Evolutionary conservation across 176 grass and related monocot species (phyloP).

Genomic region (Carex scoparia): DNA sequence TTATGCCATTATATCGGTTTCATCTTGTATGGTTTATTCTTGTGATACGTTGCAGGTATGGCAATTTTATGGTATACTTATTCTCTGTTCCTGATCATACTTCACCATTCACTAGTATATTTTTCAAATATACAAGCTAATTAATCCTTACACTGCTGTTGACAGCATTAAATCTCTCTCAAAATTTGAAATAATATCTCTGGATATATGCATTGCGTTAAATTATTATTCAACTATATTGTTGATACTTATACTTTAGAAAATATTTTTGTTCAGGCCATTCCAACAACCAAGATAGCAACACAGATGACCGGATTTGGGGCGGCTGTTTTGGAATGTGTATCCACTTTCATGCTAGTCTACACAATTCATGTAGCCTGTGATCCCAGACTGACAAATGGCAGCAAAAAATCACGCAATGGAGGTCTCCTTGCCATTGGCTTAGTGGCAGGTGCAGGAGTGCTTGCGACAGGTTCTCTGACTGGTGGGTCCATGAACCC

Average conservation of each 20-base stretch:
- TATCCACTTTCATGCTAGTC: slow-evolving; percentile 67
- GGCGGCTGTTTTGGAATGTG: slow-evolving; percentile 48
- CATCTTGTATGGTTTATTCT: too few species aligned
- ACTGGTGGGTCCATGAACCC: slow-evolving; percentile 94
- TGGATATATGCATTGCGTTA: neutral
- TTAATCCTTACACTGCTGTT: neutral
- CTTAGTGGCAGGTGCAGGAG: slow-evolving; percentile 44
- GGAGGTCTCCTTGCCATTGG: slow-evolving; percentile 43
- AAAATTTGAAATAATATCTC: neutral
- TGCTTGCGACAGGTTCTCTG: slow-evolving; percentile 55
- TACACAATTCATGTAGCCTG: slow-evolving; percentile 53
- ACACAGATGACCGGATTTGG: slow-evolving; percentile 84
- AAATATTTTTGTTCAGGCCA: slow-evolving; percentile 30
- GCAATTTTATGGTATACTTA: neutral
- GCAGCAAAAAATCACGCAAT: slow-evolving; percentile 26
- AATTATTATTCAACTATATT: neutral
- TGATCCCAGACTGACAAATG: slow-evolving; percentile 19
- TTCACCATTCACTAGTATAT: neutral
- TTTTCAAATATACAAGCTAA: neutral
- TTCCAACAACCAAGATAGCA: slow-evolving; percentile 70
- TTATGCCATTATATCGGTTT: too few species aligned
- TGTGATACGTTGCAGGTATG: neutral
- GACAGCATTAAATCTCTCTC: neutral
- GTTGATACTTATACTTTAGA: neutral
- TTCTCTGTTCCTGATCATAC: neutral